Base-by-base conservation (phyloP, 1,139 yeast species). In the Sugiyamaella japonica region DNA sequence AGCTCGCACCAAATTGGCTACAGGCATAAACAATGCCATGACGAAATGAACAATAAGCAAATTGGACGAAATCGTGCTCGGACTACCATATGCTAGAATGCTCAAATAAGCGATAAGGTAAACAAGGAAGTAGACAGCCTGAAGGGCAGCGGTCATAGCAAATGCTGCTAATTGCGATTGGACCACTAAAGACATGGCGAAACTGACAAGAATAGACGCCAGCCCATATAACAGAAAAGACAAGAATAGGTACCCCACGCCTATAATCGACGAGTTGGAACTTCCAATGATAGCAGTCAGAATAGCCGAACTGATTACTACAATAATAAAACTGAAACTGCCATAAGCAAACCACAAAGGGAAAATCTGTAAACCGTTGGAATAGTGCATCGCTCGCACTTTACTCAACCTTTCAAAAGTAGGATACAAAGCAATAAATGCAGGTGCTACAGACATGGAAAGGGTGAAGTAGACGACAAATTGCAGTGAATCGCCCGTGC, bases 311-410 rank as follows among this genome's bases (percentile, higher is more conserved):
- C 62, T 53, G 7, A 70, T 28, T 12, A 69, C 40, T 41, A 64
- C 57, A 4, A 64, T 53, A 6, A 64, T 52, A 42, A 67, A 61
- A 50, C 67, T 68, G 58, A 65, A 69, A 17, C 67, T 28, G 4
- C 67, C 52, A 50, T 71, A 70, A 3, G 73, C 71, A 6, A 61
- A 53, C 74, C 75, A 72, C 15, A 71, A 56, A 1, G 75, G 73
- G 9, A 68, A 47, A 1, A 71, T 71, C 17, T 70, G 57, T 39
- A 71, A 56, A 15, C 75, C 75, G 50, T 72, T 71, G 5, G 75
- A 71, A 52, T 71, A 71, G 20, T 72, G 74, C 66, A 71, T 65
- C 1, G 74, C 73, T 20, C 74, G 59, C 8, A 71, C 73, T 45
- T 65, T 63, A 40, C 67, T 61, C 9, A 71, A 59, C 36, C 74